Evolutionary conservation across 2,329 filamentous ascomycete species (phyloP).

Genomic region (Clonostachys rhizophaga): DNA sequence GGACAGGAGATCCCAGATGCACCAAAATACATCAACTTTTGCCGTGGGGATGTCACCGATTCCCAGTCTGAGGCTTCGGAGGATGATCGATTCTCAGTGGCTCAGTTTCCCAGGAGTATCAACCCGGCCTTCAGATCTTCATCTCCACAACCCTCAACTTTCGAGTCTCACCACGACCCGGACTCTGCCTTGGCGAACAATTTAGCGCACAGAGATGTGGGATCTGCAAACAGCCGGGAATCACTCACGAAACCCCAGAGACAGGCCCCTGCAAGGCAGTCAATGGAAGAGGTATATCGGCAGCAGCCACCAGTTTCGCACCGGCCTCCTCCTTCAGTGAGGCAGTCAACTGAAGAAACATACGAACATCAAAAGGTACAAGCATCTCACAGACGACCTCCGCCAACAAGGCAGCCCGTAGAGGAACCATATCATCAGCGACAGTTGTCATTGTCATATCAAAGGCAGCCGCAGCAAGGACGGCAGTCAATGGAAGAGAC

Average conservation of each 20-base stretch:
- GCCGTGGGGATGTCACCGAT: conserved; percentile 80
- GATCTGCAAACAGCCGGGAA: conserved; percentile 42
- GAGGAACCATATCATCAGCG: too few relatives aligned
- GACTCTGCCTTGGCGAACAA: conserved; percentile 68
- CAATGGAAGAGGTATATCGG: too few relatives aligned
- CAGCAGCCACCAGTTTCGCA: too few relatives aligned
- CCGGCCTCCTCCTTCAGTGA: too few relatives aligned
- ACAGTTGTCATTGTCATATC: neutral
- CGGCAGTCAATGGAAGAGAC: conserved; percentile 14
- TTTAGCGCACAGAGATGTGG: conserved; percentile 53
- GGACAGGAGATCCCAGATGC: conserved; percentile 97
- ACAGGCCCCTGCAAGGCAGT: conserved; percentile 9
- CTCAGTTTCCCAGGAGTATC: conserved; percentile 91
- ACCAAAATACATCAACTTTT: conserved; percentile 98
- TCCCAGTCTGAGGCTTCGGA: conserved; percentile 78
- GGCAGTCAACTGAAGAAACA: neutral
- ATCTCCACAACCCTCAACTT: conserved; percentile 90
- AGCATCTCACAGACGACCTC: too few relatives aligned
- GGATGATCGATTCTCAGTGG: conserved; percentile 87
- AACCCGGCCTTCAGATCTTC: conserved; percentile 96
- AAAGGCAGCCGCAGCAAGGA: conserved; percentile 7
- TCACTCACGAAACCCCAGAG: conserved; percentile 48
- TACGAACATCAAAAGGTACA: too few relatives aligned
- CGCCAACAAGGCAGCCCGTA: too few relatives aligned
- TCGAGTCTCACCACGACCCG: conserved; percentile 87